Evolutionary conservation across 1,139 yeast genomes (phyloP).

Genomic region (Candida tropicalis): DNA sequence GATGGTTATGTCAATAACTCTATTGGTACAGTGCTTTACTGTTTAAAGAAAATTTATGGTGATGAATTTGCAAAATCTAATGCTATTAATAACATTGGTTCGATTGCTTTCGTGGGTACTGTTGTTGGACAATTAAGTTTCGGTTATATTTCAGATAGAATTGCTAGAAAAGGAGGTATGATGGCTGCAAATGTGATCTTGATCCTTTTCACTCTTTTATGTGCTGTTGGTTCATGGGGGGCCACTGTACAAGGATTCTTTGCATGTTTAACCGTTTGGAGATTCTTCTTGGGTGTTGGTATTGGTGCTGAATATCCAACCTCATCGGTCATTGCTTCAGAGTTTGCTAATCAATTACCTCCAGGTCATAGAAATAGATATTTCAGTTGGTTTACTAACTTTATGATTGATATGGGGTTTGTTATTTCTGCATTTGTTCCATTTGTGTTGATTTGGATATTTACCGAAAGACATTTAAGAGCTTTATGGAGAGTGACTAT

Average conservation of each 20-base stretch:
- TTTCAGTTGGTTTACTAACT: slow-evolving; percentile 86
- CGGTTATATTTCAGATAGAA: slow-evolving; percentile 78
- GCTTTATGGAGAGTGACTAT: slow-evolving; percentile 93
- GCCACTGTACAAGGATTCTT: slow-evolving; percentile 68
- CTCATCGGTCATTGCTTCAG: slow-evolving; percentile 92
- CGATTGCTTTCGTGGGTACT: slow-evolving; percentile 92
- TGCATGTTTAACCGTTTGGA: slow-evolving; percentile 78
- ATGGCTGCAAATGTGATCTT: slow-evolving; percentile 69
- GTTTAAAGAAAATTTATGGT: slow-evolving; percentile 67
- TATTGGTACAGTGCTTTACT: slow-evolving; percentile 73
- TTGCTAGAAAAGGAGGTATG: slow-evolving; percentile 83
- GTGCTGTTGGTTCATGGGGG: slow-evolving; percentile 87
- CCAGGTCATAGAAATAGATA: slow-evolving; percentile 85
- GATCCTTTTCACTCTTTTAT: slow-evolving; percentile 72
- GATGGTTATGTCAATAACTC: slow-evolving; percentile 91
- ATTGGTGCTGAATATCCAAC: slow-evolving; percentile 93
- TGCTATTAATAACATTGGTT: slow-evolving; percentile 77
- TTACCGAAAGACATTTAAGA: slow-evolving; percentile 65
- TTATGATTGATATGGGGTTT: slow-evolving; percentile 86
- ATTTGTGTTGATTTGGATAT: slow-evolving; percentile 83
- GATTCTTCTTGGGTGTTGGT: slow-evolving; percentile 86
- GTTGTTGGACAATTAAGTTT: slow-evolving; percentile 83
- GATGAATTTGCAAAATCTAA: slow-evolving; percentile 57
- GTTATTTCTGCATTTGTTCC: slow-evolving; percentile 86
- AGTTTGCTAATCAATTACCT: slow-evolving; percentile 79